phyloP scores from a whole-genome alignment of 768 basidiomycete genomes.

The Macrolepiota fuliginosa region DNA sequence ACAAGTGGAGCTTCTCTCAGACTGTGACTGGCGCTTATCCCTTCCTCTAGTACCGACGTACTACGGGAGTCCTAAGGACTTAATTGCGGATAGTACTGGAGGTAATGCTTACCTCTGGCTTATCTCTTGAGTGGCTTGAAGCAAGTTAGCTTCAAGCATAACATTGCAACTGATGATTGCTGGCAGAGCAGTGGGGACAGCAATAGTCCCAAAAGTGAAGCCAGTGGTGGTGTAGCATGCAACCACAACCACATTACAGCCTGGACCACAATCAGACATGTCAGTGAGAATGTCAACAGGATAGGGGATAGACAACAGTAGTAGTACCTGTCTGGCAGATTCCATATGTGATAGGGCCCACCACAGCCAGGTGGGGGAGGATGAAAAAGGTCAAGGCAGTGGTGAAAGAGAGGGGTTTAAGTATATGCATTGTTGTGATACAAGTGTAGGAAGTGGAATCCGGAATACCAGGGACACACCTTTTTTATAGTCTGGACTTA shows the following conservation, averaged over 20 bases:
- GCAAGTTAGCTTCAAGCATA: too few relatives aligned
- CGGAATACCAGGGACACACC: too few relatives aligned
- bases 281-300: neutral
- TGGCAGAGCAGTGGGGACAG: slow-evolving; percentile 33
- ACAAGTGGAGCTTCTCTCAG: too few relatives aligned
- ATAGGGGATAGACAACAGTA: too few relatives aligned
- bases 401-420: neutral
- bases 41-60: too few relatives aligned
- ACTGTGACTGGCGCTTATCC: too few relatives aligned
- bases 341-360: slow-evolving; percentile 36
- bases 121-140: too few relatives aligned
- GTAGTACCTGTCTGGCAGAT: slow-evolving; percentile 41
- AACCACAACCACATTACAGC: slow-evolving; percentile 28
- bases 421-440: neutral
- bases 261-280: neutral
- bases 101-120: too few relatives aligned
- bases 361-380: slow-evolving; percentile 7
- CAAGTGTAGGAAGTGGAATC: too few relatives aligned
- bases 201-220: slow-evolving; percentile 40
- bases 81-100: too few relatives aligned
- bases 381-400: neutral
- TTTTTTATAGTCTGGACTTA: too few relatives aligned
- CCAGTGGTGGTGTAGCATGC: slow-evolving; percentile 44
- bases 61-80: too few relatives aligned
- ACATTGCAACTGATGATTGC: slow-evolving; percentile 40